A percentile compares a stretch with the other conserved stretches of the same genome.
These are phyloP conservation scores for Pontederia crassipes DNA, from an alignment of 176 grass and related monocot species.

Conservation along the genomic window DNA sequence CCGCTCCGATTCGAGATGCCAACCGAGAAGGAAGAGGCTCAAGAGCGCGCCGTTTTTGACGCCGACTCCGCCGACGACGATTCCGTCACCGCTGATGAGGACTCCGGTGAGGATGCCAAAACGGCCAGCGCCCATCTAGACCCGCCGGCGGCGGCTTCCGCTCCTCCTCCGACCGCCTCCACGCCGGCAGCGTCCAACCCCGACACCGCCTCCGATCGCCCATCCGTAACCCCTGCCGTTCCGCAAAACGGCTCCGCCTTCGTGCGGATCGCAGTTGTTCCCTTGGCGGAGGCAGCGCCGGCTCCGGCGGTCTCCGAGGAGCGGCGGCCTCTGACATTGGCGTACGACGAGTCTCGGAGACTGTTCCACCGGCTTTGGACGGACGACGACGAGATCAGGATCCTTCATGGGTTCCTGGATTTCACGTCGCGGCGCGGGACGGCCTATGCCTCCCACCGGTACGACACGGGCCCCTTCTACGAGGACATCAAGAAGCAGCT, in stretches of 20 bases:
- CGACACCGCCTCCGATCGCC: neutral
- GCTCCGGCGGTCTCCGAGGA: constrained; percentile 2
- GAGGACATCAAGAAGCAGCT: constrained; percentile 82
- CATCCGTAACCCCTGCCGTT: neutral
- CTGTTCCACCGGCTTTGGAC: constrained; percentile 88
- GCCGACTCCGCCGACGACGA: constrained; percentile 1
- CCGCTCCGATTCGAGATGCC: neutral
- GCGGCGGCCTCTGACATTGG: constrained; percentile 6
- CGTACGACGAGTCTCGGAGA: constrained; percentile 35
- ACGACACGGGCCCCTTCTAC: constrained; percentile 93
- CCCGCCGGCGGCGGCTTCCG: neutral
- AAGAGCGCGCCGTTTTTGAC: constrained; percentile 4
- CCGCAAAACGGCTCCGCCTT: neutral
- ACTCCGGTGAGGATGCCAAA: neutral
- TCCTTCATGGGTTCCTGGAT: constrained; percentile 75
- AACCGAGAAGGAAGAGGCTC: constrained; percentile 1
- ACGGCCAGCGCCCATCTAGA: neutral
- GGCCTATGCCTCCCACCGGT: constrained; percentile 74
- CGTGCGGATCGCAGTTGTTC: neutral
- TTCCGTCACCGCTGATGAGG: too few relatives aligned
- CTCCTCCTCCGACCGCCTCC: neutral
- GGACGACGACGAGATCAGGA: constrained; percentile 83
- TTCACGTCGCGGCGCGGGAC: constrained; percentile 74
- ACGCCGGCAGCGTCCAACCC: neutral
- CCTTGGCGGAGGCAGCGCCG: neutral